Conservation (phyloP, 2,329 filamentous ascomycete genomes). For the Colletotrichum agaves region DNA sequence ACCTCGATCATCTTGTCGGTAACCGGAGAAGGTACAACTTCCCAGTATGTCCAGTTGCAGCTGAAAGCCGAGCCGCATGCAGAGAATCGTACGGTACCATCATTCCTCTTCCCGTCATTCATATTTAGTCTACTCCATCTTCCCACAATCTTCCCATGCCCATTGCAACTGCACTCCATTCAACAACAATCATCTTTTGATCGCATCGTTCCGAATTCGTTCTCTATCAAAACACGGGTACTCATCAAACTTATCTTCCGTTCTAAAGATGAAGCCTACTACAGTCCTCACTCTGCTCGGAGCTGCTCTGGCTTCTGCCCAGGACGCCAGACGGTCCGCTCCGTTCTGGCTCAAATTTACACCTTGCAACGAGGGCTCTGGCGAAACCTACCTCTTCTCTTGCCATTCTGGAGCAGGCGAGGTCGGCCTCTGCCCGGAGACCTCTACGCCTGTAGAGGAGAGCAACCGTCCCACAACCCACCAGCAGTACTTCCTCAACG, state of each 20-base stretch:
- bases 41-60: background rate
- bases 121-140: background rate
- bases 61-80: background rate
- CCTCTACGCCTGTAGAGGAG: too few species aligned
- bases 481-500: slow-evolving; percentile 16
- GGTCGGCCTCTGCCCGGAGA: slow-evolving; percentile 32
- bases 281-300: slow-evolving; percentile 12
- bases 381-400: slow-evolving; percentile 17
- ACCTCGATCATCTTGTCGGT: background rate
- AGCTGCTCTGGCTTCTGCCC: slow-evolving; percentile 14
- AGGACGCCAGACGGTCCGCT: slow-evolving; percentile 9
- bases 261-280: slow-evolving; percentile 26
- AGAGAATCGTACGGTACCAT: background rate
- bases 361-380: background rate
- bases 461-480: background rate
- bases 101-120: background rate
- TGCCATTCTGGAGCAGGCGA: slow-evolving; percentile 36
- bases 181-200: background rate
- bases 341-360: slow-evolving; percentile 31
- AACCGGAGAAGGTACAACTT: background rate
- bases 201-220: background rate
- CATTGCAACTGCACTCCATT: background rate
- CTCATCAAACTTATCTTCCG: background rate
- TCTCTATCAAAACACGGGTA: background rate
- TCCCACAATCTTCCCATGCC: background rate